Conservation (phyloP, 2,329 filamentous ascomycete species). For the Tolypocladium cylindrosporum region DNA sequence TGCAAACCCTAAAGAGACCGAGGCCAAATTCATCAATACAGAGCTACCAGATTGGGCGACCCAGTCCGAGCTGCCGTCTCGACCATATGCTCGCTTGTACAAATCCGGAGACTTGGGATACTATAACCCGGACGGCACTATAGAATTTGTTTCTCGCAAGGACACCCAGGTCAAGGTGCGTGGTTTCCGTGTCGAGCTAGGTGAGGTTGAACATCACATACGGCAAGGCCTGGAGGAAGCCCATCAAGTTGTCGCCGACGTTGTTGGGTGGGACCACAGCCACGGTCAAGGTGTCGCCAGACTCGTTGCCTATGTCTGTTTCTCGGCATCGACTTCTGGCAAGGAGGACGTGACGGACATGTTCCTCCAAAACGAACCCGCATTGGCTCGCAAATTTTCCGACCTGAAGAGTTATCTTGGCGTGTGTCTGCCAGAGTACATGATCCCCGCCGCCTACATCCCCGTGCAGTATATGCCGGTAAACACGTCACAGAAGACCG, state of each 20-base stretch:
- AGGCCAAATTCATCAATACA: too few species aligned
- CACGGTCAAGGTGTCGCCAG: neutral
- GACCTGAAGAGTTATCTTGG: neutral
- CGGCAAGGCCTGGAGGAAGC: neutral
- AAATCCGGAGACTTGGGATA: slow-evolving; percentile 11
- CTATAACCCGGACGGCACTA: slow-evolving; percentile 17
- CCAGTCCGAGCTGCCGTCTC: too few species aligned
- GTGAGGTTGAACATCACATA: neutral
- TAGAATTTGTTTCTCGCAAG: slow-evolving; percentile 5
- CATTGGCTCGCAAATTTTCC: too few species aligned
- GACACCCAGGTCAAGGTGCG: slow-evolving; percentile 14
- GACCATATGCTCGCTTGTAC: neutral
- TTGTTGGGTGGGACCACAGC: neutral
- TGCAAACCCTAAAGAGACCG: too few species aligned
- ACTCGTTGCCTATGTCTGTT: neutral
- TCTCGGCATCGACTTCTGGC: neutral
- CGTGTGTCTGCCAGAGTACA: neutral
- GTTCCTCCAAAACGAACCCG: too few species aligned
- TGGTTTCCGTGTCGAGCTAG: slow-evolving; percentile 9
- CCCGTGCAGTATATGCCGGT: slow-evolving; percentile 3
- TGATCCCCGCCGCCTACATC: slow-evolving; percentile 2
- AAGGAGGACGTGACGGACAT: too few species aligned
- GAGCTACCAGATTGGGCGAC: too few species aligned
- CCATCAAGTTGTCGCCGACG: neutral
- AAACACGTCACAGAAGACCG: slow-evolving; percentile 3